Conservation (phyloP, 768 basidiomycete genomes). For the Dacryopinax primogenitus region DNA sequence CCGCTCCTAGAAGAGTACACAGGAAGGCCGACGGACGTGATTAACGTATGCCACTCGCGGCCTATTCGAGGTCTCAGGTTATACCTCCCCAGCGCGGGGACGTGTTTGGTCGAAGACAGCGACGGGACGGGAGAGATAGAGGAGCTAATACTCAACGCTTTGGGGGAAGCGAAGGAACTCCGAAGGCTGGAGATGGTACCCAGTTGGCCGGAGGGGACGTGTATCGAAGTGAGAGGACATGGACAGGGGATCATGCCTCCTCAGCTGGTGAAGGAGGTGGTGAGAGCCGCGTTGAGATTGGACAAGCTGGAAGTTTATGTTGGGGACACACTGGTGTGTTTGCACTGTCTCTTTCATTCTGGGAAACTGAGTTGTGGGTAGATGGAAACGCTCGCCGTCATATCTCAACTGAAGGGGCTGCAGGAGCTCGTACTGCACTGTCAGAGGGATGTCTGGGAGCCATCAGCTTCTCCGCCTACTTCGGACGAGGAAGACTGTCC, state of each 20-base stretch:
- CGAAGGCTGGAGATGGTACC: not conserved
- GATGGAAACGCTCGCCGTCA: not conserved
- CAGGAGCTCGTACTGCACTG: not conserved
- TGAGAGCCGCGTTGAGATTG: not conserved
- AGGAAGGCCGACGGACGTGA: not conserved
- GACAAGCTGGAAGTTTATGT: not conserved
- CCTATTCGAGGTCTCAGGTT: not conserved
- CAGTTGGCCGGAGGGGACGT: not conserved
- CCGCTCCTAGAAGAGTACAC: not conserved
- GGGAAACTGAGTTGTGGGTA: not conserved
- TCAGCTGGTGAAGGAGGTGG: not conserved
- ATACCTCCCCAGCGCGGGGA: not conserved
- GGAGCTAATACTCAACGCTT: not conserved
- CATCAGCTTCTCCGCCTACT: not conserved
- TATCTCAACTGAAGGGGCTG: not conserved
- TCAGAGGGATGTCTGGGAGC: not conserved
- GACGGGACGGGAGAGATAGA: not conserved
- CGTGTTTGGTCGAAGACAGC: not conserved
- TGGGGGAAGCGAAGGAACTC: constrained; percentile 4
- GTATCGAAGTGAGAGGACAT: not conserved
- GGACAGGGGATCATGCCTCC: not conserved
- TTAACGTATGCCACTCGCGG: not conserved
- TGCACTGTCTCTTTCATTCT: not conserved
- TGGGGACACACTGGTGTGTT: not conserved
- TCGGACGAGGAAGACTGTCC: not conserved